Percentiles rank a stretch among this genome's conserved stretches.
Evolutionary conservation across 2,329 filamentous ascomycete species (phyloP).

Genomic region (Trichoderma sp.): DNA sequence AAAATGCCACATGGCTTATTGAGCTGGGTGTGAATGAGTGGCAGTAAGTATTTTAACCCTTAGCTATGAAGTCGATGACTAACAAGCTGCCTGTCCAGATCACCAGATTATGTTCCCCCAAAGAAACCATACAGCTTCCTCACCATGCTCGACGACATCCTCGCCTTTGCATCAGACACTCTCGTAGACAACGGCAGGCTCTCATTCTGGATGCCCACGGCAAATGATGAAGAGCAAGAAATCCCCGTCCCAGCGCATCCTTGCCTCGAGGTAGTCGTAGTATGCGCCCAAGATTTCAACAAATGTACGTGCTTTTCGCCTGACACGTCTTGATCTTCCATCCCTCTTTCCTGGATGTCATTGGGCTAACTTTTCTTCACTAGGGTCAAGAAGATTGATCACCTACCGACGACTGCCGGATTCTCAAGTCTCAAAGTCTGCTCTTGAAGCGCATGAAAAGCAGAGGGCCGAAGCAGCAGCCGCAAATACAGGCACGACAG

Average conservation of each 20-base stretch:
- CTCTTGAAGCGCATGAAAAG: conserved; percentile 44
- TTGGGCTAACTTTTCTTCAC: conserved; percentile 28
- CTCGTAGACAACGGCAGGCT: conserved; percentile 79
- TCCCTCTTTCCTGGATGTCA: neutral
- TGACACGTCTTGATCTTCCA: neutral
- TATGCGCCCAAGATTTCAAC: conserved; percentile 86
- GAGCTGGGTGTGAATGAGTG: conserved; percentile 72
- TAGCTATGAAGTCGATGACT: neutral
- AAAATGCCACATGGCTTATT: conserved; percentile 62
- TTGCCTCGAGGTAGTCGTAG: conserved; percentile 70
- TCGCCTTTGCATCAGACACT: conserved; percentile 76
- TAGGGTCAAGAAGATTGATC: conserved; percentile 85
- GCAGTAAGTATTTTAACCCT: conserved; percentile 56
- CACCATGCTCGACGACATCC: conserved; percentile 86
- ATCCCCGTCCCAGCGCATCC: conserved; percentile 78
- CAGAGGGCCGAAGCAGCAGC: conserved; percentile 35
- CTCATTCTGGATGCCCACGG: conserved; percentile 97
- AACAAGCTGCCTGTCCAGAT: conserved; percentile 36
- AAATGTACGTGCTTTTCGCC: conserved; percentile 64
- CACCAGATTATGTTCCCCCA: conserved; percentile 75
- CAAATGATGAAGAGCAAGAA: conserved; percentile 76
- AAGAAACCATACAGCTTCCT: conserved; percentile 92
- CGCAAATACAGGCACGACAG: conserved; percentile 51
- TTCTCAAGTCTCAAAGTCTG: conserved; percentile 52
- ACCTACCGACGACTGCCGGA: conserved; percentile 78